Base-by-base conservation (phyloP, 768 basidiomycete species). In the Russula foetens region DNA sequence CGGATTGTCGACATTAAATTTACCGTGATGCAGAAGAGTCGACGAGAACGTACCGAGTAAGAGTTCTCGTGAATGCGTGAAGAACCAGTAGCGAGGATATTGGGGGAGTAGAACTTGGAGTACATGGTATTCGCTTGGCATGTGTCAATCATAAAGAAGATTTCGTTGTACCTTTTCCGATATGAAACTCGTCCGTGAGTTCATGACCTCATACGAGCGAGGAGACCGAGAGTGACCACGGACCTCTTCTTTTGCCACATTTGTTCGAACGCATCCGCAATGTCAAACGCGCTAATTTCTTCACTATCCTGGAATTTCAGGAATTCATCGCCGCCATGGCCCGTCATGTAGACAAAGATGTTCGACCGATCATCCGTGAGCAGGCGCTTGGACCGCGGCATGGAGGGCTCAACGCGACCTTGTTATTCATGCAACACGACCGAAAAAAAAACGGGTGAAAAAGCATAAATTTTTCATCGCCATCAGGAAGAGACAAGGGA, bases 281-380 rank as follows among this genome's bases (percentile, higher is more conserved):
- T 83, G 70, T 98, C 97, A 59, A 90, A 92, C 0, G 96, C 93
- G 60, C 90, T 92, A 67, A 98, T 92, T 71, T 99, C 97, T 72
- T 98, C 97, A 71, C 90, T 94, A 70, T 99, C 97, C 70, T 99
- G 97, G 72, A 99, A 98, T 72, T 99, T 98, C 69, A 99, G 83
- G 71, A 98, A 99, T 72, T 97, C 97, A 68, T 96, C 90, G 0
- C 97, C 97, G 14, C 97, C 97, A 67, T 98, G 97, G 0, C 97
- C 97, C 0, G 97, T 96, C 92, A 98, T 90, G 73, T 97, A 98
- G 21, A 99, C 84, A 69, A 98, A 98, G 62, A 99, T 79, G 68
- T 98, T 98, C 7, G 90, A 93, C 29, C 84, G 77, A 58, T 92
- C 88, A 68, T 99, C 95, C 0, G 92, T 88, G 43, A 97, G 77